Evolutionary conservation across 129 eudicot genomes (phyloP).

Genomic region (Flaveria sonorensis): DNA sequence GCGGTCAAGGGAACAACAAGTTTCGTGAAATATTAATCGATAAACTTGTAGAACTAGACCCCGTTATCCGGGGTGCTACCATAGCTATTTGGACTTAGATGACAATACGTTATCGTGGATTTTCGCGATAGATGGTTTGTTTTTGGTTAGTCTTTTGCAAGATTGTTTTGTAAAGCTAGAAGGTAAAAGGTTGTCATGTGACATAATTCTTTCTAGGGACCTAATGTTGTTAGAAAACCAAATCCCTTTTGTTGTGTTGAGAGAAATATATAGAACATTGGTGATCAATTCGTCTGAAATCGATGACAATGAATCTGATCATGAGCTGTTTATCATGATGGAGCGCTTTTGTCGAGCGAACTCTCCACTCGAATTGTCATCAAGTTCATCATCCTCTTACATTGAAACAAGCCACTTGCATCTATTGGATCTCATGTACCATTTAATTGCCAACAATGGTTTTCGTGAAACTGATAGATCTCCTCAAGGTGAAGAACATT

Average conservation of each 20-base stretch:
- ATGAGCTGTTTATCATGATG: conserved; percentile 28
- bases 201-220: conserved; percentile 30
- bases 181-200: background rate
- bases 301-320: background rate
- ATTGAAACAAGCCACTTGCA: conserved; percentile 28
- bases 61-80: conserved; percentile 35
- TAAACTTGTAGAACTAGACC: conserved; percentile 34
- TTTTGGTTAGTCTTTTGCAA: conserved; percentile 43
- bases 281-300: background rate
- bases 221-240: conserved; percentile 53
- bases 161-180: background rate
- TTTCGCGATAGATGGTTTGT: conserved; percentile 43
- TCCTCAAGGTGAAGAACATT: background rate
- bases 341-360: conserved; percentile 32
- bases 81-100: conserved; percentile 42
- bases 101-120: conserved; percentile 40
- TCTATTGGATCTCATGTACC: conserved; percentile 45
- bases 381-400: background rate
- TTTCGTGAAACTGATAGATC: background rate
- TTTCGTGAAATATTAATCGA: conserved; percentile 25
- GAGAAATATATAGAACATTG: conserved; percentile 28
- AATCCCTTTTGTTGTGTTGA: conserved; percentile 35
- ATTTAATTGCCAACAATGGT: conserved; percentile 29
- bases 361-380: conserved; percentile 40
- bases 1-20: background rate